These are phyloP conservation scores for Pelargonium australe DNA, from an alignment of 441 rosid species.

Conservation along the genomic window DNA sequence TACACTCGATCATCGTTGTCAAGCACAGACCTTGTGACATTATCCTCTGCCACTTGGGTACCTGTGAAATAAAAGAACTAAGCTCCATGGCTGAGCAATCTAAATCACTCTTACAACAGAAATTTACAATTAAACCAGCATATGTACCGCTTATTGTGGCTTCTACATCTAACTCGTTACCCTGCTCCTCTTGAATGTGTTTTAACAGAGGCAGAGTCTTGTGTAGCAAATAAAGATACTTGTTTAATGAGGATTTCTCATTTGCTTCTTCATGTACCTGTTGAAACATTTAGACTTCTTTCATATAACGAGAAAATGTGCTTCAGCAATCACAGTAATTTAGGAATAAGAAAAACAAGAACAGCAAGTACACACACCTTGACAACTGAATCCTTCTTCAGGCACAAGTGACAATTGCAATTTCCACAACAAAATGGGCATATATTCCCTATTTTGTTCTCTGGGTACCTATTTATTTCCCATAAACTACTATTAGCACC, in stretches of 20 bases:
- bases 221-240: constrained; percentile 35
- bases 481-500: no score
- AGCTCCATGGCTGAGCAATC: constrained; percentile 14
- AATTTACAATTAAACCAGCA: constrained; percentile 7
- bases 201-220: constrained; percentile 41
- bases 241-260: constrained; percentile 27
- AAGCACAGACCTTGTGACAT: constrained; percentile 25
- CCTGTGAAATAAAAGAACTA: constrained; percentile 29
- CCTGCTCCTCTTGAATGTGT: constrained; percentile 44
- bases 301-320: constrained; percentile 8
- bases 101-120: background rate
- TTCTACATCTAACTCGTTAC: constrained; percentile 37
- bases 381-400: constrained; percentile 28
- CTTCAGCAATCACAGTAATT: background rate
- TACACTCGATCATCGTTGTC: constrained; percentile 52
- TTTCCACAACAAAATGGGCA: constrained; percentile 40
- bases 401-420: constrained; percentile 42
- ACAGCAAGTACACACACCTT: constrained; percentile 21
- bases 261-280: constrained; percentile 32
- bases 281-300: constrained; percentile 10
- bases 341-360: background rate
- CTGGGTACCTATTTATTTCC: constrained; percentile 30
- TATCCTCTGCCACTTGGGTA: constrained; percentile 31
- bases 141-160: constrained; percentile 33
- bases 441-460: constrained; percentile 20